Conservation (phyloP, 1,284 basidiomycete species). For the Trametes sp. region DNA sequence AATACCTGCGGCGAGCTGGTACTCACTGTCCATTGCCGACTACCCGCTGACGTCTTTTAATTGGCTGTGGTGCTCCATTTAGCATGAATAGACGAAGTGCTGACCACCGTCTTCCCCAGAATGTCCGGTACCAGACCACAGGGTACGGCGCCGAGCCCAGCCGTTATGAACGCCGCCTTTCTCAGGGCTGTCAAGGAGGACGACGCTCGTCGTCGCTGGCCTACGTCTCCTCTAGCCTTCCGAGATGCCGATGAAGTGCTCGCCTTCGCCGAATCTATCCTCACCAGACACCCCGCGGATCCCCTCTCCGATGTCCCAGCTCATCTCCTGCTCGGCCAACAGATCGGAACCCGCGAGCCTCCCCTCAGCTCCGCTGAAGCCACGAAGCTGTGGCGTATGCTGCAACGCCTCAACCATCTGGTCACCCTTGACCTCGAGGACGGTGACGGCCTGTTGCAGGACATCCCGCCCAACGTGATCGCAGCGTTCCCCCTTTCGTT, state of each 20-base stretch:
- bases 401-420: constrained; percentile 6
- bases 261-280: neutral
- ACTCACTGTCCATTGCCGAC: no score
- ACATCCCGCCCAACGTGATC: neutral
- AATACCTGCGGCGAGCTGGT: no score
- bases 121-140: neutral
- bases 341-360: constrained; percentile 1
- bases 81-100: neutral
- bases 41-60: no score
- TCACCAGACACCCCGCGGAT: neutral
- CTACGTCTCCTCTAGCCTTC: neutral
- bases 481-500: neutral
- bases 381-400: neutral
- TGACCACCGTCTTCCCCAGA: neutral
- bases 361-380: neutral
- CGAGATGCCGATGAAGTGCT: neutral
- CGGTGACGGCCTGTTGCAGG: constrained; percentile 6
- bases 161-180: neutral
- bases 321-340: constrained; percentile 5
- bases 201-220: neutral
- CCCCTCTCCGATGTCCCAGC: neutral
- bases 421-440: constrained; percentile 5
- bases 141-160: neutral
- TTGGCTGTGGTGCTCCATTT: no score
- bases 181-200: neutral